A percentile compares a stretch with the other conserved stretches of the same genome.
Conservation (phyloP, 78 protist genomes). For the Dictyostelium citrinum region DNA sequence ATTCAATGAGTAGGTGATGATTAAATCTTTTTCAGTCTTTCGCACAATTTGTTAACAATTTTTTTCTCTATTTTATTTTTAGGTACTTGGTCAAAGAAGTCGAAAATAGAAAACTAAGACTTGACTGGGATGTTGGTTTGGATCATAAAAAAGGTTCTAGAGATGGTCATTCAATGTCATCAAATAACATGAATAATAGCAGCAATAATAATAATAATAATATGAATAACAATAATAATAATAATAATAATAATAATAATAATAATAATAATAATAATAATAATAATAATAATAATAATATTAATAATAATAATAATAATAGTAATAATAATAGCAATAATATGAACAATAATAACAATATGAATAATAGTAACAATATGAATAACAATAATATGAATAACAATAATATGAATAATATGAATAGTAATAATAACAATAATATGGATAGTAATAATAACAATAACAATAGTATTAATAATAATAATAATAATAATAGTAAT, state of each 20-base stretch:
- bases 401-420: too few species aligned
- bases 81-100: slow-evolving; percentile 52
- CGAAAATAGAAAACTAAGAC: slow-evolving; percentile 71
- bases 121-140: slow-evolving; percentile 83
- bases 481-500: too few species aligned
- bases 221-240: not conserved
- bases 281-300: not conserved
- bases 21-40: not conserved
- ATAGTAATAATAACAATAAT: too few species aligned
- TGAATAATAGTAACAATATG: not conserved
- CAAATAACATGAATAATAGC: not conserved
- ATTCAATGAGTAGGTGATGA: slow-evolving; percentile 16
- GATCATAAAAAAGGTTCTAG: slow-evolving; percentile 15
- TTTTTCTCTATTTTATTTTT: not conserved
- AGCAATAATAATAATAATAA: not conserved
- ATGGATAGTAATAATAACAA: too few species aligned
- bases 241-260: not conserved
- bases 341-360: too few species aligned
- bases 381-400: too few species aligned
- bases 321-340: not conserved
- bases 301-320: not conserved
- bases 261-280: not conserved
- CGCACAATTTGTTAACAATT: not conserved
- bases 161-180: not conserved
- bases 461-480: too few species aligned